Base-by-base conservation (phyloP, 2,329 filamentous ascomycete genomes). In the Balansia obtecta region DNA sequence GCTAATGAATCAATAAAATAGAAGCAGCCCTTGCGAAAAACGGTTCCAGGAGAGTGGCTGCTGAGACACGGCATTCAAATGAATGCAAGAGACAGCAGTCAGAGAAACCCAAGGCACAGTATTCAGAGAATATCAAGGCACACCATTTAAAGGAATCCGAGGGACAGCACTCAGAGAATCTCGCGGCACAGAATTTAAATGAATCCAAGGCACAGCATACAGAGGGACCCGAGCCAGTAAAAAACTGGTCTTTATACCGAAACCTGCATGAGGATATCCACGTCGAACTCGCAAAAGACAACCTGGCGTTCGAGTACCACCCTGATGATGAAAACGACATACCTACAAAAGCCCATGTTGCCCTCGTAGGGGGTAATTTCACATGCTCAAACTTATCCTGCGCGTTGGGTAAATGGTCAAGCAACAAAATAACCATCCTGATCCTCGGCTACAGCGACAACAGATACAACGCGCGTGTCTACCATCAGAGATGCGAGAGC, bases 391-490 rank as follows among this genome's bases (percentile, higher is more conserved):
- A 65, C 44, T 20, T 40, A 0, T 45, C 12, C 0, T 68, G 64
- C 46, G 16, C 16, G 10, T 50, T 43, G 0, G 22, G 30, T 0
- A 53, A 52, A 15, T 69, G 68, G 68, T 41, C 45, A 1, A 71
- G 67, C 60, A 63, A 55, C 51, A 54, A 39, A 32, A 62, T 71
- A 15, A 53, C 63, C 7, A 63, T 68, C 13, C 56, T 54, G 0
- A 70, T 71, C 16, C 59, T 63, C 9, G 50, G 57, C 37, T 71
- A 66, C 41, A 27, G 22, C 0, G 44, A 39, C 0, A 45, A 57
- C 5, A 53, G 55, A 4, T 71, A 71, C 56, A 67, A 69, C 46
- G 67, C 60, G 0, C 41, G 59, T 2, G 63, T 71, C 0, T 71
- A 64, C 51, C 58, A 65, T 40, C 68, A 71, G 50, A 60, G 59